A percentile compares a stretch with the other conserved stretches of the same genome.
Evolutionary conservation across 2,329 filamentous ascomycete species (phyloP).

Genomic region (Botrytis paeoniae): DNA sequence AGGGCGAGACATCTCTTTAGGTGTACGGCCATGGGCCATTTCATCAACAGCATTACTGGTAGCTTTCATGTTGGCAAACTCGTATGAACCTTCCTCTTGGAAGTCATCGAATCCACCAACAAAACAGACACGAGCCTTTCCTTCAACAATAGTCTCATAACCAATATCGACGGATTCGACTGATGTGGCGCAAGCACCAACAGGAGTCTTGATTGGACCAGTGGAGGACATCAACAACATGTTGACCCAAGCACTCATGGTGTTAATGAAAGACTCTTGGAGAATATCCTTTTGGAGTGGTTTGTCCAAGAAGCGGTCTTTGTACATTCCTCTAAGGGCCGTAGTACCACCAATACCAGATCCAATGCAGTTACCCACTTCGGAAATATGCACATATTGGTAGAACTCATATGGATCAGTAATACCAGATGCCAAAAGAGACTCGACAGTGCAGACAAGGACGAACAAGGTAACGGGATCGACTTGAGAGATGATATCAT

Average conservation of each 20-base stretch:
- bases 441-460: constrained; percentile 88
- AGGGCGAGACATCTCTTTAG: constrained; percentile 95
- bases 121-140: constrained; percentile 95
- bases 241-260: constrained; percentile 99
- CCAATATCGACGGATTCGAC: constrained; percentile 97
- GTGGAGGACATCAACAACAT: constrained; percentile 97
- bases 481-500: constrained; percentile 96
- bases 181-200: constrained; percentile 94
- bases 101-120: constrained; percentile 99
- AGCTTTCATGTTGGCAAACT: constrained; percentile 99
- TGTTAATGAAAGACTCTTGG: constrained; percentile 99
- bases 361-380: constrained; percentile 96
- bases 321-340: constrained; percentile 96
- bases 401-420: constrained; percentile 99
- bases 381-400: constrained; percentile 97
- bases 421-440: constrained; percentile 87
- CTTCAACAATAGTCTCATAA: constrained; percentile 97
- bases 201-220: constrained; percentile 96
- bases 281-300: constrained; percentile 98
- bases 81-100: constrained; percentile 97
- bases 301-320: constrained; percentile 93
- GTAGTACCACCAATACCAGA: constrained; percentile 96
- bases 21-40: constrained; percentile 90
- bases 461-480: constrained; percentile 95
- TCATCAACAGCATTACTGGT: constrained; percentile 98